Evolutionary conservation across 345 rosid genomes (phyloP).

Genomic region (Citrus sinensis): DNA sequence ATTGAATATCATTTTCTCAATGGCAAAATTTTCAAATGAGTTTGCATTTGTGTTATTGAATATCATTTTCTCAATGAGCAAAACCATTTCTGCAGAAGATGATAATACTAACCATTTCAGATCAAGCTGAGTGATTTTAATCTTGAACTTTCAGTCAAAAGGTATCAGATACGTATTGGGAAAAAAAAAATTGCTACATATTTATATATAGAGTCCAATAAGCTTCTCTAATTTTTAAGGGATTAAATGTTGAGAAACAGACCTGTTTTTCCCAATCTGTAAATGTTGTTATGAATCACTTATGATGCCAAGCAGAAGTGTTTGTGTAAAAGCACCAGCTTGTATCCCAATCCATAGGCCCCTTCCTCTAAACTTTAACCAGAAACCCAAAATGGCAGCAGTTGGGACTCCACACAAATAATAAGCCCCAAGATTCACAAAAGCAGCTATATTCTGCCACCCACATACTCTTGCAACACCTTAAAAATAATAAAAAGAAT

Average conservation of each 20-base stretch:
- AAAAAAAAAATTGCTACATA: background rate
- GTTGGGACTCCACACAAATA: constrained; percentile 70
- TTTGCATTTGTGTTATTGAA: no score
- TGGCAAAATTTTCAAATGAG: background rate
- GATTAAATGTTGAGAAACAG: background rate
- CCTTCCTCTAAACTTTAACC: constrained; percentile 43
- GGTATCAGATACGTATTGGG: background rate
- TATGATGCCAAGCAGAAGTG: constrained; percentile 33
- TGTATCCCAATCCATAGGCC: constrained; percentile 80
- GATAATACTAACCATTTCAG: no score
- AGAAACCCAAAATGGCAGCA: constrained; percentile 55
- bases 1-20: no score
- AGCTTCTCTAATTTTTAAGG: background rate
- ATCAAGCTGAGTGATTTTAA: no score
- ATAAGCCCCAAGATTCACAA: constrained; percentile 62
- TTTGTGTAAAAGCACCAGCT: constrained; percentile 50
- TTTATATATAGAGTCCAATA: background rate
- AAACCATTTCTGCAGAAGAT: background rate
- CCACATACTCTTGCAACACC: constrained; percentile 86
- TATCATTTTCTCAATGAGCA: background rate
- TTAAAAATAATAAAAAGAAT: constrained; percentile 4
- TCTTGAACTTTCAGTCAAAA: no score
- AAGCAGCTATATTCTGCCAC: constrained; percentile 83
- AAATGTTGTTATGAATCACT: constrained; percentile 34
- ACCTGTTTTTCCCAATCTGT: constrained; percentile 72